Evolutionary conservation across 2,329 filamentous ascomycete species (phyloP).

Genomic region (Sporothrix globosa): DNA sequence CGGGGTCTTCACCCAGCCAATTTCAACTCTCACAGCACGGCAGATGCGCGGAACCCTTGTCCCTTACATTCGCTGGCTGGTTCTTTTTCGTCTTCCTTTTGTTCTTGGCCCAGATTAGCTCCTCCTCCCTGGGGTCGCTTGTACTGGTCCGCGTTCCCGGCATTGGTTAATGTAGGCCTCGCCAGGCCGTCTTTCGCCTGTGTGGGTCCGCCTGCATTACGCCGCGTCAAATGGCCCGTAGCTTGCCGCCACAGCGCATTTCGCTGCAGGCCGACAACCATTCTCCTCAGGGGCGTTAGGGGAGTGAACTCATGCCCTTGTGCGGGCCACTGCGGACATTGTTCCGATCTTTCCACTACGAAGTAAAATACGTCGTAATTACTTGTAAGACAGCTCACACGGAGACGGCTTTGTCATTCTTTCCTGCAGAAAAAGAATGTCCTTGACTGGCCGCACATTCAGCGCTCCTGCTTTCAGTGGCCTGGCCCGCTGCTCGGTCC

Average conservation of each 20-base stretch:
- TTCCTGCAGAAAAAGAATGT: conserved; percentile 1
- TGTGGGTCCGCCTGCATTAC: conserved; percentile 6
- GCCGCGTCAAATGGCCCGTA: too few species aligned
- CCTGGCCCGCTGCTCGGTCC: conserved; percentile 10
- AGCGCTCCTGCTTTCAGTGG: background rate
- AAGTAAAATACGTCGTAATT: too few species aligned
- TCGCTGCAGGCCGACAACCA: background rate
- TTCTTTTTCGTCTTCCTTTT: conserved; percentile 21
- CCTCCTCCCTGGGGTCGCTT: conserved; percentile 25
- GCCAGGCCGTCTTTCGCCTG: background rate
- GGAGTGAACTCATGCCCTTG: background rate
- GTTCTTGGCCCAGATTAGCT: background rate
- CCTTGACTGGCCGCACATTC: conserved; percentile 16
- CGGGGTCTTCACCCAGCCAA: conserved; percentile 9
- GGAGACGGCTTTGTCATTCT: background rate
- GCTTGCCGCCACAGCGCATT: too few species aligned
- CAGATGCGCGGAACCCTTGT: conserved; percentile 14
- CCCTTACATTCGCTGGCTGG: background rate
- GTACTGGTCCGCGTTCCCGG: conserved; percentile 26
- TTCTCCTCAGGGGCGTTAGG: background rate
- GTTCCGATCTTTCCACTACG: conserved; percentile 5
- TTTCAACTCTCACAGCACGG: conserved; percentile 23
- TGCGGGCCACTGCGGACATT: background rate
- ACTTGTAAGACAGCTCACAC: too few species aligned
- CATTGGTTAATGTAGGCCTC: background rate